Evolutionary conservation across 2,329 filamentous ascomycete species (phyloP), one percentile per base, ranked within the genome.

Genomic region (Alternaria postmessia): DNA sequence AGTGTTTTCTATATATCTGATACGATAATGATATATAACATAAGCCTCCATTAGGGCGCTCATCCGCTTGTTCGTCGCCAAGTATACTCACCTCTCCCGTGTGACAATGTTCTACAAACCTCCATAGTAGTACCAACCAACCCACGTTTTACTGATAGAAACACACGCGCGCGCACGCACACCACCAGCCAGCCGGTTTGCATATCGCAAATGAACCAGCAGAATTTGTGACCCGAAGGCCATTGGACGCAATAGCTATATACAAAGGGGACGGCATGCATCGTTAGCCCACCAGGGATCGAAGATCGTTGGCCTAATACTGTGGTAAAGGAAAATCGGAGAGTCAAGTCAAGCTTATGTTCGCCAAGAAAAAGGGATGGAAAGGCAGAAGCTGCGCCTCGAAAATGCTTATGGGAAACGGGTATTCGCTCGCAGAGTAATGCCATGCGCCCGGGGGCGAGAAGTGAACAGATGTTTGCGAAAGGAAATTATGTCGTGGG

Each of bases 381-480:
- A 26, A 49, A 66, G 71, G 60, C 61, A 59, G 59, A 67, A 67
- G 51, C 64, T 70, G 70, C 72, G 74, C 75, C 76, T 73, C 70
- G 61, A 66, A 75, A 77, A 78, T 78, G 76, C 76, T 72, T 71
- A 61, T 69, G 63, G 68, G 0, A 53, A 72, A 71, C 57, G 70
- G 70, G 71, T 78, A 74, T 76, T 75, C 69, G 73, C 71, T 75
- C 68, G 71, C 70, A 70, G 63, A 63, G 62, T 69, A 65, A 69
- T 64, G 66, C 69, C 68, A 67, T 66, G 65, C 54, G 71, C 71
- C 58, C 26, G 58, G 64, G 62, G 64, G 66, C 62, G 62, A 56
- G 68, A 78, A 75, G 66, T 64, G 72, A 72, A 75, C 30, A 65
- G 61, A 59, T 41, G 56, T 53, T 39, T 34, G 53, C 61, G 67